phyloP scores from a whole-genome alignment of 164 flowering plant species.

The Vitis amurensis region DNA sequence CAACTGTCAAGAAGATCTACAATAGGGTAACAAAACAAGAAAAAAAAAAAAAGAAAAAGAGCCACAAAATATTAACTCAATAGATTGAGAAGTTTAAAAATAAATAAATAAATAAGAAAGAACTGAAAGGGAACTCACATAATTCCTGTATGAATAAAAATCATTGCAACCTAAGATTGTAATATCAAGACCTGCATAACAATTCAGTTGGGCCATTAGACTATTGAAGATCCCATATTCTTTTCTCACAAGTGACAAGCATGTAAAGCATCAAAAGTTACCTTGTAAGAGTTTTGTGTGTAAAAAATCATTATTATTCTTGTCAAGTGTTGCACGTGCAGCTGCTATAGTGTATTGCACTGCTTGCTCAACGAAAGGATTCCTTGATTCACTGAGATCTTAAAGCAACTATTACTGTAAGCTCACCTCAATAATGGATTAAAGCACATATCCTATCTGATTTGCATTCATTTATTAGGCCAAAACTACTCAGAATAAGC shows the following conservation, averaged over 20 bases:
- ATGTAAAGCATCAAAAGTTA: constrained; percentile 26
- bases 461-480: not conserved
- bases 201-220: constrained; percentile 29
- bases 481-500: not conserved
- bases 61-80: too few species aligned
- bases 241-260: not conserved
- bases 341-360: constrained; percentile 81
- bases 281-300: constrained; percentile 76
- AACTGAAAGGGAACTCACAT: constrained; percentile 40
- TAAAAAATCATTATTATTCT: constrained; percentile 51
- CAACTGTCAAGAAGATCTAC: too few species aligned
- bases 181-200: constrained; percentile 92
- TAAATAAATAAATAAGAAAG: too few species aligned
- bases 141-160: constrained; percentile 91
- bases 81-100: too few species aligned
- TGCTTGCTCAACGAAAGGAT: constrained; percentile 95
- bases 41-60: too few species aligned
- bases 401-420: constrained; percentile 1
- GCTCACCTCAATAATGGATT: not conserved
- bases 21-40: too few species aligned
- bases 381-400: constrained; percentile 65
- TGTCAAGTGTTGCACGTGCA: constrained; percentile 60
- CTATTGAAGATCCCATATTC: not conserved
- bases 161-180: constrained; percentile 90
- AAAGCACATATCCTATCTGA: not conserved